These are phyloP conservation scores for Aschersonia sp. DNA, from an alignment of 2,329 filamentous ascomycete species.

Conservation along the genomic window DNA sequence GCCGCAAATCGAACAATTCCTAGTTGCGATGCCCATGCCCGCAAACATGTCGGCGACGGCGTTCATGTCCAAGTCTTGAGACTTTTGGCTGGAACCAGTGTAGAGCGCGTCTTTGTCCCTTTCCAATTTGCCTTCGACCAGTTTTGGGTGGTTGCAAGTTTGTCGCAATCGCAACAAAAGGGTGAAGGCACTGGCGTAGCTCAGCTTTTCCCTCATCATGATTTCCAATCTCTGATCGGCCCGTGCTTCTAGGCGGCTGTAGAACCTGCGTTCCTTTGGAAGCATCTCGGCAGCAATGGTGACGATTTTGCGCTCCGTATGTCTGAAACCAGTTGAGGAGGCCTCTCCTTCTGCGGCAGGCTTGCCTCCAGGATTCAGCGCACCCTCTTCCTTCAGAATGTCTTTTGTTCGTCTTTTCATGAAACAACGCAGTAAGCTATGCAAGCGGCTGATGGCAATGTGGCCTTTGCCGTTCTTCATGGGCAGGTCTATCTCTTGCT, in stretches of 20 bases:
- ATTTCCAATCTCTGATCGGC: conserved; percentile 76
- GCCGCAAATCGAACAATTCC: conserved; percentile 75
- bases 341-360: conserved; percentile 31
- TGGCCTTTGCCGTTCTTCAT: conserved; percentile 84
- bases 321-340: conserved; percentile 62
- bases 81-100: conserved; percentile 41
- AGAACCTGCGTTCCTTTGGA: conserved; percentile 69
- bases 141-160: conserved; percentile 83
- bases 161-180: conserved; percentile 82
- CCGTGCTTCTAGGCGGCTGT: conserved; percentile 66
- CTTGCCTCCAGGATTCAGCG: conserved; percentile 63
- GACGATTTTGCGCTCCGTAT: conserved; percentile 80
- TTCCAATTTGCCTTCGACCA: conserved; percentile 72
- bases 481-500: conserved; percentile 76
- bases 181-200: conserved; percentile 88
- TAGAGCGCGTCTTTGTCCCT: conserved; percentile 77
- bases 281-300: conserved; percentile 67
- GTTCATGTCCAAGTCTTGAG: conserved; percentile 55
- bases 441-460: conserved; percentile 74
- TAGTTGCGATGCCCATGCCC: conserved; percentile 62
- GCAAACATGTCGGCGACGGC: conserved; percentile 76
- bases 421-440: conserved; percentile 75
- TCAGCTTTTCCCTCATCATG: conserved; percentile 75
- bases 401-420: conserved; percentile 99
- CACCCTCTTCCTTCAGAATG: conserved; percentile 78